These are phyloP conservation scores for Pseudogymnoascus sp. DNA, from an alignment of 2,329 filamentous ascomycete species.

Conservation along the genomic window DNA sequence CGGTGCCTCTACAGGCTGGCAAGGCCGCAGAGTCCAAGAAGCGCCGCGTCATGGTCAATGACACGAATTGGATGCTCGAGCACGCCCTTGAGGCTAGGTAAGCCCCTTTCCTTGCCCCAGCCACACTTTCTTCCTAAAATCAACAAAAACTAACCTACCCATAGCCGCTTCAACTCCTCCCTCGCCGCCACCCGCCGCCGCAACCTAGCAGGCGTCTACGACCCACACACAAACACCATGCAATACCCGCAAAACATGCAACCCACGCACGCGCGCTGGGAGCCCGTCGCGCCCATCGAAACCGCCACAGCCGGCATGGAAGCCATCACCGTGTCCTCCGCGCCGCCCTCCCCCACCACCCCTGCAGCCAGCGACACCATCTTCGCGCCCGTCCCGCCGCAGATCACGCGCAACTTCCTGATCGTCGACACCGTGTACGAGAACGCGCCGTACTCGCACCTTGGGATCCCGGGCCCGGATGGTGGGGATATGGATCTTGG, in stretches of 20 bases:
- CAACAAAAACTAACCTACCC: constrained; percentile 13
- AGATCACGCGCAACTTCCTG: constrained; percentile 52
- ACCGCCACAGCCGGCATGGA: constrained; percentile 13
- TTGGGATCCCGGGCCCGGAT: constrained; percentile 52
- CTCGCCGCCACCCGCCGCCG: constrained; percentile 56
- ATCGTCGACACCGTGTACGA: constrained; percentile 53
- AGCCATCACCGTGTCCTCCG: constrained; percentile 5
- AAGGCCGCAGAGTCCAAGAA: constrained; percentile 73
- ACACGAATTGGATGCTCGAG: constrained; percentile 93
- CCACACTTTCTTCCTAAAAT: not conserved
- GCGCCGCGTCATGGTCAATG: constrained; percentile 78
- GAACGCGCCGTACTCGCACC: constrained; percentile 42
- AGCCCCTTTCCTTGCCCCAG: constrained; percentile 25
- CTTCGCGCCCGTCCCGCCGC: constrained; percentile 45
- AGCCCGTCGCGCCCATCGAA: constrained; percentile 47
- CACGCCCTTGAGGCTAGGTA: constrained; percentile 88
- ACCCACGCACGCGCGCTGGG: constrained; percentile 76
- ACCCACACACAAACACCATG: constrained; percentile 87
- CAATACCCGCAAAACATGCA: constrained; percentile 84
- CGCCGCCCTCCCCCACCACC: constrained; percentile 18
- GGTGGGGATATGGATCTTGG: constrained; percentile 39
- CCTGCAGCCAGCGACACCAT: constrained; percentile 31
- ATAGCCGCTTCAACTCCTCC: constrained; percentile 73
- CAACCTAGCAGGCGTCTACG: constrained; percentile 73
- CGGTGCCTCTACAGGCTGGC: constrained; percentile 64